phyloP scores from a whole-genome alignment of 225 moss, liverwort and hornwort genomes.

The Neckera pumila region DNA sequence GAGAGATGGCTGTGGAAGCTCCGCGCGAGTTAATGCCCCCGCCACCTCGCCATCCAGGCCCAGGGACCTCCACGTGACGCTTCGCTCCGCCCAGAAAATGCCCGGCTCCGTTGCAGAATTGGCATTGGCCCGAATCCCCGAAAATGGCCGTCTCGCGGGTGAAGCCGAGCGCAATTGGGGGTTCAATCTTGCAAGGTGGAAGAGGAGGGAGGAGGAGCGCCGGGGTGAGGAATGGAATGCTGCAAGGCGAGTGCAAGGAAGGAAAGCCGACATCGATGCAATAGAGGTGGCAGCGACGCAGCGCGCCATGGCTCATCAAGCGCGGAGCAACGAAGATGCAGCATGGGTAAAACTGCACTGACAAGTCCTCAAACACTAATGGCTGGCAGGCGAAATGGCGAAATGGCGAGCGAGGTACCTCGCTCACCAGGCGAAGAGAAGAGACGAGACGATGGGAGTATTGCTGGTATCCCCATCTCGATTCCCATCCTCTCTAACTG shows the following conservation, averaged over 20 bases:
- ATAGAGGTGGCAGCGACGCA: neutral
- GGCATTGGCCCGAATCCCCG: neutral
- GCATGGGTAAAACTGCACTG: neutral
- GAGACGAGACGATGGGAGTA: neutral
- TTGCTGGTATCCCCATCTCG: too few relatives aligned
- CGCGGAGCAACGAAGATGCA: neutral
- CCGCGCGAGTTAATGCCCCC: slow-evolving; percentile 44
- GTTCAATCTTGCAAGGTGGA: neutral
- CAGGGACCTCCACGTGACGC: slow-evolving; percentile 61
- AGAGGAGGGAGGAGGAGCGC: neutral
- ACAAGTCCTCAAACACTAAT: neutral
- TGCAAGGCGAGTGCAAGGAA: neutral
- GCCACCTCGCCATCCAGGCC: slow-evolving; percentile 52
- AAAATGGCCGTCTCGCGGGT: neutral
- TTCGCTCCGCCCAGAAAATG: slow-evolving; percentile 53
- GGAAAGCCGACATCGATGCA: neutral
- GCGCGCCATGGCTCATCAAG: neutral
- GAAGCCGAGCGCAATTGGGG: neutral
- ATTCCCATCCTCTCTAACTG: neutral
- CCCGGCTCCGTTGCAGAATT: slow-evolving; percentile 2
- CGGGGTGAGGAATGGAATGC: neutral
- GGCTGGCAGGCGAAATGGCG: neutral
- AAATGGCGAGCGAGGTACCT: too few relatives aligned
- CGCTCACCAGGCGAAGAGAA: neutral
- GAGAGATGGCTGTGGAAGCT: slow-evolving; percentile 57